A percentile compares a stretch with the other conserved stretches of the same genome.
Evolutionary conservation across 148 eudicot genomes (phyloP).

Genomic region (Chenopodium suecicum): DNA sequence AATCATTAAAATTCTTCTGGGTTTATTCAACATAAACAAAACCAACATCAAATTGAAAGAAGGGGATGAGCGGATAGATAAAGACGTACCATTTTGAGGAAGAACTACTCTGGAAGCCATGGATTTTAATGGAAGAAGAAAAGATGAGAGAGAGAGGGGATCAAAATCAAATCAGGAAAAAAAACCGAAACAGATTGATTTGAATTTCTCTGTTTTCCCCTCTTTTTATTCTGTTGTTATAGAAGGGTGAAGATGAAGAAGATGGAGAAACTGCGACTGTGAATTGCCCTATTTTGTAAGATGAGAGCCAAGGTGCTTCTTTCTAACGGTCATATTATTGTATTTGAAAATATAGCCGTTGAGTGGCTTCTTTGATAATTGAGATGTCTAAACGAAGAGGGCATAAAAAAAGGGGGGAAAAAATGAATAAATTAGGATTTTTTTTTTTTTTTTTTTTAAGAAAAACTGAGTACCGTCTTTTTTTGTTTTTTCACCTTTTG

Average conservation of each 20-base stretch:
- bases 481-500: no score
- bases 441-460: no score
- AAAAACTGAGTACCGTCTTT: no score
- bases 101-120: slow-evolving; percentile 54
- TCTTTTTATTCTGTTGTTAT: slow-evolving; percentile 2
- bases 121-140: neutral
- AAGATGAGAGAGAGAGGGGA: neutral
- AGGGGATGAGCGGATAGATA: neutral
- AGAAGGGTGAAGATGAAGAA: neutral
- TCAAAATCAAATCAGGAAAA: neutral
- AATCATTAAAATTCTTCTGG: neutral
- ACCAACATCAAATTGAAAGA: neutral
- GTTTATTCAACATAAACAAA: neutral
- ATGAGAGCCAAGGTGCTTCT: slow-evolving; percentile 21
- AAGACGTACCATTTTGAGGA: slow-evolving; percentile 35
- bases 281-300: slow-evolving; percentile 32
- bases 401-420: neutral
- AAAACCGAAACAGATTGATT: neutral
- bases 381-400: neutral
- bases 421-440: no score
- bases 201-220: slow-evolving; percentile 2
- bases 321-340: slow-evolving; percentile 49
- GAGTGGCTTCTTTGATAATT: slow-evolving; percentile 1
- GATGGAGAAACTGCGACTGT: neutral
- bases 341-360: slow-evolving; percentile 38